A percentile compares a stretch with the other conserved stretches of the same genome.
Conservation (phyloP, 2,329 filamentous ascomycete species). For the Annulohypoxylon truncatum region DNA sequence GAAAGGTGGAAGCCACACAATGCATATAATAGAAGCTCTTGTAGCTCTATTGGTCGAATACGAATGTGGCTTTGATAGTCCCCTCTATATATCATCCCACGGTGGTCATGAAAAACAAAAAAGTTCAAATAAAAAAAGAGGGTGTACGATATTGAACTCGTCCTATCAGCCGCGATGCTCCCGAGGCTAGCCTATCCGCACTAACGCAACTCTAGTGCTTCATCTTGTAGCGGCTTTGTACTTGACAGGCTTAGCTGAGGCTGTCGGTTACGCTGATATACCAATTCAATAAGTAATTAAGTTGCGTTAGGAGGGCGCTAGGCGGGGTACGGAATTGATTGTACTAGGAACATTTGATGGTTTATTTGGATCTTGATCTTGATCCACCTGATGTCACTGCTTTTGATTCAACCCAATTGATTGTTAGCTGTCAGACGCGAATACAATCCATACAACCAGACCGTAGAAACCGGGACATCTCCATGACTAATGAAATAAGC, state of each 20-base stretch:
- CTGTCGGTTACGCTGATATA: constrained; percentile 5
- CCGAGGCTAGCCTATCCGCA: constrained; percentile 11
- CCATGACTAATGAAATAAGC: not conserved
- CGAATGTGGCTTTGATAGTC: not conserved
- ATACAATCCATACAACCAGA: not conserved
- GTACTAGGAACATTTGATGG: constrained; percentile 22
- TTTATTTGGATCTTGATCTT: constrained; percentile 12
- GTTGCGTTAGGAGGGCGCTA: constrained; percentile 5
- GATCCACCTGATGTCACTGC: constrained; percentile 2
- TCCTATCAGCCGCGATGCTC: constrained; percentile 30
- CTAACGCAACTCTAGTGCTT: not conserved
- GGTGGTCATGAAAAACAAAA: not conserved
- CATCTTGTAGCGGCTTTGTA: constrained; percentile 10
- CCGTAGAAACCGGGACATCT: constrained; percentile 3
- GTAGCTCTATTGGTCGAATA: not conserved
- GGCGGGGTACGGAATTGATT: constrained; percentile 27
- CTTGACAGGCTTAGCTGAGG: not conserved
- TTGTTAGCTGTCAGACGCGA: constrained; percentile 7
- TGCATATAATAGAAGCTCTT: not conserved
- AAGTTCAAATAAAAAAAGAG: constrained; percentile 10
- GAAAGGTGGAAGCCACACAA: not conserved
- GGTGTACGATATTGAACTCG: constrained; percentile 19
- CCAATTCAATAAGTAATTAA: constrained; percentile 23
- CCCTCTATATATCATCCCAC: not conserved
- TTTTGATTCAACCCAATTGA: not conserved